phyloP scores from a whole-genome alignment of 1,139 yeast species.

The Pichia kudriavzevii region DNA sequence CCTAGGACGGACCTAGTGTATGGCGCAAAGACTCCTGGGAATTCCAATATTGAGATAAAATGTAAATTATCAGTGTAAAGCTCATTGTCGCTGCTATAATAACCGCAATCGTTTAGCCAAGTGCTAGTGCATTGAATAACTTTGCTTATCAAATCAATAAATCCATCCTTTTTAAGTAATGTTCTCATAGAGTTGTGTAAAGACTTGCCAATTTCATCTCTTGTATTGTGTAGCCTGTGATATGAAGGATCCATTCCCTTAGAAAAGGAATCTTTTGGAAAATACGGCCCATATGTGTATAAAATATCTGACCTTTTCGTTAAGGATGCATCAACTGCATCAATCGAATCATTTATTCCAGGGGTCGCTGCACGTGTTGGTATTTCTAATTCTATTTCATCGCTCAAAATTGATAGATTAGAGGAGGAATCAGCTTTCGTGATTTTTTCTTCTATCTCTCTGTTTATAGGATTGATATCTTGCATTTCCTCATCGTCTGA shows the following conservation, averaged over 20 bases:
- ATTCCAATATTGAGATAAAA: slow-evolving; percentile 35
- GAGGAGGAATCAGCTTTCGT: slow-evolving; percentile 8
- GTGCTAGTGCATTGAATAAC: slow-evolving; percentile 61
- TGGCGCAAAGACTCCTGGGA: slow-evolving; percentile 53
- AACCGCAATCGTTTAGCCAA: slow-evolving; percentile 51
- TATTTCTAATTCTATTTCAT: slow-evolving; percentile 28
- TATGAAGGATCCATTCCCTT: slow-evolving; percentile 49
- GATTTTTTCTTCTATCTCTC: slow-evolving; percentile 13
- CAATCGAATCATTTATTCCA: slow-evolving; percentile 28
- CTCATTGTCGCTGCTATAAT: slow-evolving; percentile 22
- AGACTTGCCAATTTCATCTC: slow-evolving; percentile 57
- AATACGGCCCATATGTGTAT: slow-evolving; percentile 39
- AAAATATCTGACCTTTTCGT: slow-evolving; percentile 56
- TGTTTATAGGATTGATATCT: slow-evolving; percentile 15
- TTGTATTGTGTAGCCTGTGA: slow-evolving; percentile 50
- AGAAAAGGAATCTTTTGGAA: slow-evolving; percentile 42
- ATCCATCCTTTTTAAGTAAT: slow-evolving; percentile 50
- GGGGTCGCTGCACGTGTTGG: slow-evolving; percentile 25
- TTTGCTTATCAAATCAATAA: slow-evolving; percentile 61
- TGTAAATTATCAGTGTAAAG: slow-evolving; percentile 23
- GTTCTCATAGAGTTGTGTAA: slow-evolving; percentile 54
- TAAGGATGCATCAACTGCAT: slow-evolving; percentile 39
- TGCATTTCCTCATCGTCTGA: slow-evolving; percentile 9
- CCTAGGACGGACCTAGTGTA: slow-evolving; percentile 75
- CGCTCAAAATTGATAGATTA: slow-evolving; percentile 17